Evolutionary conservation across 2,329 filamentous ascomycete species (phyloP).

Genomic region (Akanthomyces lecanii): DNA sequence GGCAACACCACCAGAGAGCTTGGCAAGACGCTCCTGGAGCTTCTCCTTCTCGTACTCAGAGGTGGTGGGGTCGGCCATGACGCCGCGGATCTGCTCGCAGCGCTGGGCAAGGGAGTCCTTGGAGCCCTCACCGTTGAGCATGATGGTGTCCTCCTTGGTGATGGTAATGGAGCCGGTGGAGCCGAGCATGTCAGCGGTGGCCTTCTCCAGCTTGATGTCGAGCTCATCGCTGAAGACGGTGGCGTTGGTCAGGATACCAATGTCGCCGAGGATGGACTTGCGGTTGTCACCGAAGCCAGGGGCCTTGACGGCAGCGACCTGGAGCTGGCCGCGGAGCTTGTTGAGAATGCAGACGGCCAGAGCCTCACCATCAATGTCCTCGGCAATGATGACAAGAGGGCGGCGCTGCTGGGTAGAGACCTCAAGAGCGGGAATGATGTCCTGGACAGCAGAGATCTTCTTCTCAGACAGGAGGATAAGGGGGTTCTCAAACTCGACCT

Average conservation of each 20-base stretch:
- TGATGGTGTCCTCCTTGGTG: constrained; percentile 99
- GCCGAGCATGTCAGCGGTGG: constrained; percentile 90
- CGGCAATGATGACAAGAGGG: constrained; percentile 95
- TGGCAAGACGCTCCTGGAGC: constrained; percentile 98
- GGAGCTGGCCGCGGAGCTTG: constrained; percentile 99
- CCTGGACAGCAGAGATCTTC: constrained; percentile 99
- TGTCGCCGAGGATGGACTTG: constrained; percentile 97
- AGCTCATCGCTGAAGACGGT: constrained; percentile 98
- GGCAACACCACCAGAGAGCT: constrained; percentile 97
- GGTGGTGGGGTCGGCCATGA: constrained; percentile 88
- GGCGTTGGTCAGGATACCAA: constrained; percentile 92
- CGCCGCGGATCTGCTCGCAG: constrained; percentile 98
- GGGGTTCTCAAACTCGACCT: constrained; percentile 99
- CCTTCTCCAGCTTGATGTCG: constrained; percentile 98
- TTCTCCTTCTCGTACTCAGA: constrained; percentile 99
- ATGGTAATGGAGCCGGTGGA: constrained; percentile 98
- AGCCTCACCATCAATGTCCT: constrained; percentile 98
- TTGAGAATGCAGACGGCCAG: constrained; percentile 98
- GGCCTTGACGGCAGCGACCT: constrained; percentile 97
- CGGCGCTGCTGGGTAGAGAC: constrained; percentile 92
- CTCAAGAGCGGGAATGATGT: constrained; percentile 97
- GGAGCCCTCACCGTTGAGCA: constrained; percentile 93
- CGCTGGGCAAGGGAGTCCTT: constrained; percentile 92
- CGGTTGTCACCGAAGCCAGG: constrained; percentile 99
- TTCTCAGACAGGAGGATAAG: constrained; percentile 98